Base-by-base conservation (phyloP, 1,139 yeast genomes). In the Kazachstania sp. region DNA sequence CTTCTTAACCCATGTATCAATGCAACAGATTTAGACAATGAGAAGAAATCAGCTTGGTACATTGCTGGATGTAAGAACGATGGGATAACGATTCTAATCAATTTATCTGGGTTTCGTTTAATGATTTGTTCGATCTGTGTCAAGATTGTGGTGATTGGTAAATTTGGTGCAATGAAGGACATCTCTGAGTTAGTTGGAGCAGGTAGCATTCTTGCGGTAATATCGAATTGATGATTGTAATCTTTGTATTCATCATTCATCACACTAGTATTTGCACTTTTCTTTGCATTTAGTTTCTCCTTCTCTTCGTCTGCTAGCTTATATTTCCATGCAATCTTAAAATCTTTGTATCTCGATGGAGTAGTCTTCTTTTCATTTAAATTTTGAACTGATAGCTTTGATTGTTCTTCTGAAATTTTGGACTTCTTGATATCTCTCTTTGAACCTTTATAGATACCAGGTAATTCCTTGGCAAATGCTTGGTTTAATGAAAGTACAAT, bases 311-410 rank as follows among this genome's bases (percentile, higher is more conserved):
- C 76, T 40, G 73, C 75, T 45, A 81, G 63, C 0, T 87, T 87
- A 57, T 86, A 86, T 58, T 95, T 76, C 95, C 95, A 86, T 1
- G 95, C 95, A 57, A 86, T 86, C 61, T 81, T 83, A 71, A 86
- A 66, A 54, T 83, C 86, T 26, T 71, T 66, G 19, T 64, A 58
- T 41, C 60, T 56, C 15, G 59, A 51, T 23, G 63, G 55, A 18
- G 55, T 51, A 5, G 52, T 45, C 11, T 48, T 48, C 30, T 52
- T 51, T 47, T 71, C 72, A 4, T 79, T 67, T 55, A 83, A 61
- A 58, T 85, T 85, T 32, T 83, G 78, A 3, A 85, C 90, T 47
- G 86, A 79, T 4, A 85, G 65, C 58, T 79, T 79, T 7, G 78
- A 71, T 57, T 83, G 83, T 51, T 83, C 78, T 49, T 75, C 77